Evolutionary conservation across 176 grass and related monocot genomes (phyloP).

Genomic region (Triticum urartu): DNA sequence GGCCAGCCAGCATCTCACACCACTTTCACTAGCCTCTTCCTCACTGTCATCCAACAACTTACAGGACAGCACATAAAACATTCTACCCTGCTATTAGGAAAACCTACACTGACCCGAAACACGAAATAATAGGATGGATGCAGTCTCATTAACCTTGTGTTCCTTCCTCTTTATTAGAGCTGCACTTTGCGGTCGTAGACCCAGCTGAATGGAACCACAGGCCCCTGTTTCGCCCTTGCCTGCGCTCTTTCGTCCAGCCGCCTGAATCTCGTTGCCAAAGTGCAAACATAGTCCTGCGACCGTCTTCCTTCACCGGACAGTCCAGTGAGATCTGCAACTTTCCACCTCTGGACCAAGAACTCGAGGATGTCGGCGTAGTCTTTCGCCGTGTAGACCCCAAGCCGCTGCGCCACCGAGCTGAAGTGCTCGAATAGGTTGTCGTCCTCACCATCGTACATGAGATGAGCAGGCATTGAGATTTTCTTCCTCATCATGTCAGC

Average conservation of each 20-base stretch:
- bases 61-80: conserved; percentile 18
- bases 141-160: background rate
- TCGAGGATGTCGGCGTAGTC: conserved; percentile 74
- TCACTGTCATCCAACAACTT: conserved; percentile 30
- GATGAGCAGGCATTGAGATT: conserved; percentile 72
- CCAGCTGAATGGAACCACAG: conserved; percentile 61
- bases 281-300: conserved; percentile 62
- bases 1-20: background rate
- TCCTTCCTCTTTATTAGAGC: conserved; percentile 38
- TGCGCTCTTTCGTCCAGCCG: conserved; percentile 61
- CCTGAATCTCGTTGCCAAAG: conserved; percentile 59
- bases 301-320: conserved; percentile 57
- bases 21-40: conserved; percentile 22
- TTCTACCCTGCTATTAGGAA: conserved; percentile 35
- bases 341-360: conserved; percentile 70
- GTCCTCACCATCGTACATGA: conserved; percentile 65
- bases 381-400: conserved; percentile 63
- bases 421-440: conserved; percentile 63
- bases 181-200: conserved; percentile 55
- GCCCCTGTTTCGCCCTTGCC: conserved; percentile 48
- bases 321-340: conserved; percentile 44
- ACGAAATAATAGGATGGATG: background rate
- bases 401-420: conserved; percentile 45
- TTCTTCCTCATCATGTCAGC: conserved; percentile 78
- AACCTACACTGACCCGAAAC: conserved; percentile 31